A percentile compares a stretch with the other conserved stretches of the same genome.
These are phyloP conservation scores for Teratosphaeria viscida DNA, from an alignment of 2,329 filamentous ascomycete genomes.

Conservation along the genomic window DNA sequence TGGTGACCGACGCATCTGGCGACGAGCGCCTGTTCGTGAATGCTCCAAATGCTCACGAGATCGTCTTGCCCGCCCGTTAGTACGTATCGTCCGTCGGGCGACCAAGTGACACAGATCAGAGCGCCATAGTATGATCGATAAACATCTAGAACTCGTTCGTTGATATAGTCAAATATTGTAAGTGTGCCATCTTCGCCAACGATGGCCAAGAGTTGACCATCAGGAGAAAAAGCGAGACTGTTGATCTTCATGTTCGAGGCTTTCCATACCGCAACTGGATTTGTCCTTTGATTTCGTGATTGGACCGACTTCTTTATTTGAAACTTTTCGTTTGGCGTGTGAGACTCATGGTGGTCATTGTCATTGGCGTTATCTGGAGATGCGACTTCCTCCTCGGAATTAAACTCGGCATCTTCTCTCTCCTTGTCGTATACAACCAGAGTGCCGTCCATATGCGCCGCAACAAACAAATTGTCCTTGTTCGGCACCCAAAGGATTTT, in stretches of 20 bases:
- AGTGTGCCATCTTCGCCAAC: conserved; percentile 87
- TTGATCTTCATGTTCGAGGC: conserved; percentile 84
- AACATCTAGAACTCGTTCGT: conserved; percentile 77
- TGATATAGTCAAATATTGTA: conserved; percentile 81
- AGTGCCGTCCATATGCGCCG: conserved; percentile 82
- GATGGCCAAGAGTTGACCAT: conserved; percentile 75
- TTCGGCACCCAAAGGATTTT: conserved; percentile 90
- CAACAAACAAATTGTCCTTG: conserved; percentile 85
- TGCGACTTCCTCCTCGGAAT: neutral
- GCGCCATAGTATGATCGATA: conserved; percentile 91
- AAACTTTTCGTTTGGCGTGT: conserved; percentile 37
- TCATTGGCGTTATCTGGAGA: conserved; percentile 10
- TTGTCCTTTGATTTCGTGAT: conserved; percentile 85
- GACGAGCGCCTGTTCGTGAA: conserved; percentile 72
- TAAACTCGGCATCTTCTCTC: conserved; percentile 75
- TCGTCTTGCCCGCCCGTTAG: conserved; percentile 94
- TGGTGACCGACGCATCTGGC: conserved; percentile 91
- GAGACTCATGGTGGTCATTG: neutral
- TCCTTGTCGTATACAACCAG: conserved; percentile 96
- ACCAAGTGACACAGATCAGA: conserved; percentile 90
- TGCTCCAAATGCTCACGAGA: conserved; percentile 88
- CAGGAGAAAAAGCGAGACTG: conserved; percentile 83
- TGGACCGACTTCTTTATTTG: conserved; percentile 83
- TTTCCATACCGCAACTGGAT: conserved; percentile 88
- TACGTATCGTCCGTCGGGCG: conserved; percentile 90